Conservation (phyloP, 805 yeast genomes). For the Candida namnaoensis region DNA sequence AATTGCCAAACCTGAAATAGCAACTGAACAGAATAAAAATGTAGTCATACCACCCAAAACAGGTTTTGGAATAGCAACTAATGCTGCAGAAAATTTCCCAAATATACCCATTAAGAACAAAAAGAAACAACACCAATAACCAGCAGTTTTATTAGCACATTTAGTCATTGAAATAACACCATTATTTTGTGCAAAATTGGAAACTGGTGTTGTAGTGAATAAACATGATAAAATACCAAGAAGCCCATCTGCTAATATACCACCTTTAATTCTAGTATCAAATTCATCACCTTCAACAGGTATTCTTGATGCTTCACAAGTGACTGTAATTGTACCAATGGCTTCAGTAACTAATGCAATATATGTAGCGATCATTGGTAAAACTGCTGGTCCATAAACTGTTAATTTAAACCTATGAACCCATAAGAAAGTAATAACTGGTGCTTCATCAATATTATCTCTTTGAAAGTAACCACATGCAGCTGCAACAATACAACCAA, state of each 20-base stretch:
- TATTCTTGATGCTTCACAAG: slow-evolving; percentile 81
- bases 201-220: slow-evolving; percentile 79
- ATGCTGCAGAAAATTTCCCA: slow-evolving; percentile 82
- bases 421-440: slow-evolving; percentile 85
- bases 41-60: slow-evolving; percentile 87
- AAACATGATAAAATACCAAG: slow-evolving; percentile 72
- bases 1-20: slow-evolving; percentile 65
- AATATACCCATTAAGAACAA: slow-evolving; percentile 81
- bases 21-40: slow-evolving; percentile 67
- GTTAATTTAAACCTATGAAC: slow-evolving; percentile 69
- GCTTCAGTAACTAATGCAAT: slow-evolving; percentile 84
- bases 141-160: slow-evolving; percentile 79
- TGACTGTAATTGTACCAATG: slow-evolving; percentile 90
- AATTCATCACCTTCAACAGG: slow-evolving; percentile 76
- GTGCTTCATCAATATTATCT: slow-evolving; percentile 57
- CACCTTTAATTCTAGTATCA: slow-evolving; percentile 88
- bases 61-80: slow-evolving; percentile 72
- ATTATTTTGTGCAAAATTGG: slow-evolving; percentile 90
- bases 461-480: slow-evolving; percentile 78
- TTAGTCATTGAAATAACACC: slow-evolving; percentile 90
- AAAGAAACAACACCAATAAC: slow-evolving; percentile 73
- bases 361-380: slow-evolving; percentile 79
- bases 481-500: slow-evolving; percentile 89
- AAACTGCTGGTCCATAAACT: slow-evolving; percentile 78
- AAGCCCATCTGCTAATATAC: slow-evolving; percentile 81